Conservation (phyloP, 805 yeast species). For the Starmerella potacharoeniae region DNA sequence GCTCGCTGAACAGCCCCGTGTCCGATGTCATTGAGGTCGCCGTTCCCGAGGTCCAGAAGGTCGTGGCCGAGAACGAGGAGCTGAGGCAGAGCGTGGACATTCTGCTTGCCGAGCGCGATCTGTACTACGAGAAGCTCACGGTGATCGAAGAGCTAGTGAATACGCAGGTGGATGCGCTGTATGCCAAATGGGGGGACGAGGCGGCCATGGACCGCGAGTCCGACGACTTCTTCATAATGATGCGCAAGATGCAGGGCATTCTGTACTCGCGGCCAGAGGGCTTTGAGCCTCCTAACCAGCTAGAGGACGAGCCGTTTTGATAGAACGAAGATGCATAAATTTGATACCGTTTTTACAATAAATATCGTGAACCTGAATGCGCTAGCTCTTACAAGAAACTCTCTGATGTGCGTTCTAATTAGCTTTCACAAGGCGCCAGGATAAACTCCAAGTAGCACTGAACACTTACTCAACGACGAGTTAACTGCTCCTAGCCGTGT, state of each 20-base stretch:
- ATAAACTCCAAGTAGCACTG: no score
- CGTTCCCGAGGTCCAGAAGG: constrained; percentile 20
- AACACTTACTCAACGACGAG: no score
- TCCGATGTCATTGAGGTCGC: background rate
- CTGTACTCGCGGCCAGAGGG: constrained; percentile 78
- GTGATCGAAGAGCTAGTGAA: constrained; percentile 77
- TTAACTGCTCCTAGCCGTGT: no score
- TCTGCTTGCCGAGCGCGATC: constrained; percentile 65
- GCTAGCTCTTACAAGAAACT: no score
- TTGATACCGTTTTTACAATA: no score
- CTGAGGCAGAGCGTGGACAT: constrained; percentile 47
- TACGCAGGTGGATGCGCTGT: constrained; percentile 43
- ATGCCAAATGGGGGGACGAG: constrained; percentile 32
- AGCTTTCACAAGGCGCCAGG: no score
- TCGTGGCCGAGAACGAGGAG: constrained; percentile 29
- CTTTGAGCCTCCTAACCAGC: constrained; percentile 43
- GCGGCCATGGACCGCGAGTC: constrained; percentile 21
- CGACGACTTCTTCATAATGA: constrained; percentile 29
- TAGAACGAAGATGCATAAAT: no score
- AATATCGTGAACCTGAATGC: no score
- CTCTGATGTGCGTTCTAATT: no score
- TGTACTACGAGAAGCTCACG: constrained; percentile 78
- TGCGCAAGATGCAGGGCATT: constrained; percentile 59
- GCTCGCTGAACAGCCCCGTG: background rate
- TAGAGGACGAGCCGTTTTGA: constrained; percentile 22